Percentiles rank a stretch among this genome's conserved stretches.
Evolutionary conservation across 257 asterid species (phyloP).

Genomic region (Solanum pimpinellifolium): DNA sequence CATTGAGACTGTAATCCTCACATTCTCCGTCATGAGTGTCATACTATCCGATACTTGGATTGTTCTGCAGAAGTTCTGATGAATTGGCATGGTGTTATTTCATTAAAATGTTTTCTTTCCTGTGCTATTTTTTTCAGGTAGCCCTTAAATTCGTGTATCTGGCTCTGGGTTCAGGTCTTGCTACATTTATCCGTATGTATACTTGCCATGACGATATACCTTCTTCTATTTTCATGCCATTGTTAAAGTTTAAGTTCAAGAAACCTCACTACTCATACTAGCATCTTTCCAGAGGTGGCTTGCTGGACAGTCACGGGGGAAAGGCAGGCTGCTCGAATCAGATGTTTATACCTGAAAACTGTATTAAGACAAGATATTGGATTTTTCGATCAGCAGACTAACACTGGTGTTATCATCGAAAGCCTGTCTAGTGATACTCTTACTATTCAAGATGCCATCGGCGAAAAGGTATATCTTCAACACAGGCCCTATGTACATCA

Average conservation of each 20-base stretch:
- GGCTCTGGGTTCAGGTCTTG: slow-evolving; percentile 58
- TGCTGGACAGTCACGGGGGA: slow-evolving; percentile 97
- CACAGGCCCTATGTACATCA: not conserved
- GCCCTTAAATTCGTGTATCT: slow-evolving; percentile 52
- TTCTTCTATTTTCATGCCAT: not conserved
- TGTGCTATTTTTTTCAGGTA: slow-evolving; percentile 18
- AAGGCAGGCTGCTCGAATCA: slow-evolving; percentile 72
- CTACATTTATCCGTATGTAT: slow-evolving; percentile 61
- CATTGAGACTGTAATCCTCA: not conserved
- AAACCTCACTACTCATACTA: not conserved
- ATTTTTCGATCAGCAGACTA: slow-evolving; percentile 66
- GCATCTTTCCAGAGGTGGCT: slow-evolving; percentile 48
- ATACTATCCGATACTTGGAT: not conserved
- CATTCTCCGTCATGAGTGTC: not conserved
- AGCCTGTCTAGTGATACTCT: slow-evolving; percentile 89
- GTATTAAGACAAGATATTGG: slow-evolving; percentile 67
- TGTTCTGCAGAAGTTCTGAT: not conserved
- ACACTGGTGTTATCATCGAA: slow-evolving; percentile 71
- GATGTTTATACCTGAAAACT: slow-evolving; percentile 49
- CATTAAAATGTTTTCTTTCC: not conserved
- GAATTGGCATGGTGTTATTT: not conserved
- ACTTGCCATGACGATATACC: not conserved
- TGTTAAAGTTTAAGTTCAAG: not conserved
- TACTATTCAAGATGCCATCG: slow-evolving; percentile 83
- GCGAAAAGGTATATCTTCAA: slow-evolving; percentile 49